Base-by-base conservation (phyloP, 2,329 filamentous ascomycete genomes). In the Berkeleyomyces rouxiae region DNA sequence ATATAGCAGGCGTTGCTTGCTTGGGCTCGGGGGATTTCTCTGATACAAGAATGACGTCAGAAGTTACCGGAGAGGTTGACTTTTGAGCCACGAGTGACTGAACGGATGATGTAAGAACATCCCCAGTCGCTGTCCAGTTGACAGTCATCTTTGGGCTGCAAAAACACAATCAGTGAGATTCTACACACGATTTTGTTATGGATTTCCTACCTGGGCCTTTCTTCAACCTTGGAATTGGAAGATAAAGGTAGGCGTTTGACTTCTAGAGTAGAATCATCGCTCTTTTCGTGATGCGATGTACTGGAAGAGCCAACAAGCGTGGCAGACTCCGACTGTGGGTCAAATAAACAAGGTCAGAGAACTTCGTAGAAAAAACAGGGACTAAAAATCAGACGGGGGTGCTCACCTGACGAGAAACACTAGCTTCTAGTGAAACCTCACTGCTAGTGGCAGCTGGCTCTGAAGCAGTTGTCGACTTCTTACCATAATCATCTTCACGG, bases 1-100 rank as follows among this genome's bases (percentile, higher is more conserved):
- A 31, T 33, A 44, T 36, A 47, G 46, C 47, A 13, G 63, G 60
- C n/a, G 63, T 62, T 16, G 58, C 61, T 46, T 59, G 63, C 49
- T 65, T 65, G 4, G 57, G 44, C 13, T 65, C 61, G 7, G 63
- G 46, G 6, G 61, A 62, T 31, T 61, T 65, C 6, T 63, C 63
- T 11, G 61, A 16, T 11, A 47, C 58, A 51, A 43, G 55, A 11
- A 58, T 37, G n/a, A 49, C 39, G 16, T 65, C 63, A 16, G 57
- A 43, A n/a, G n/a, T 31, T 43, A 55, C 57, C 33, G 57, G 60
- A n/a, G 63, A 65, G 36, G 57, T 49, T 6, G 61, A 53, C 63
- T 53, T 59, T 58, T 55, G 61, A 55, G 59, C 53, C 39, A 51
- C 46, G 42, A 59, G n/a, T 36, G 57, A 57, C 49, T 47, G 23